Conservation (phyloP, 352 stramenopile species). For the Globisporangium canariense region DNA sequence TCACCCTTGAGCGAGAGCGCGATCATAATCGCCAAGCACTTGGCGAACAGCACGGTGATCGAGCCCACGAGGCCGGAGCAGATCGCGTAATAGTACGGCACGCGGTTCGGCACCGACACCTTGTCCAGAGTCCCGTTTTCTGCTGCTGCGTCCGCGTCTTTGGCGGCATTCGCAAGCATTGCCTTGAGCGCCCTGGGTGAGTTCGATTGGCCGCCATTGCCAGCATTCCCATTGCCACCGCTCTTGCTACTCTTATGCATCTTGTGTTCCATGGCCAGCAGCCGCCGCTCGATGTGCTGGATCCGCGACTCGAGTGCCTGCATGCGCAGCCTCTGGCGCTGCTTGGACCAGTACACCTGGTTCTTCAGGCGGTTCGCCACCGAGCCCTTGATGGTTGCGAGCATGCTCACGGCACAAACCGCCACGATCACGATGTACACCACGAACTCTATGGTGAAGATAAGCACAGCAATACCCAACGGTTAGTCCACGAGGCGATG, state of each 20-base stretch:
- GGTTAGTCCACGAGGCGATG: too few species aligned
- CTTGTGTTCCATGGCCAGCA: slow-evolving; percentile 66
- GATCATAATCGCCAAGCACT: slow-evolving; percentile 86
- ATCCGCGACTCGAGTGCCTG: slow-evolving; percentile 71
- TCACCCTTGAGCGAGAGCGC: slow-evolving; percentile 75
- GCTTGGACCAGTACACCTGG: slow-evolving; percentile 79
- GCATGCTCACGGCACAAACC: slow-evolving; percentile 74
- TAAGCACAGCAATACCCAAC: neutral
- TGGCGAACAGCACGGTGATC: slow-evolving; percentile 81
- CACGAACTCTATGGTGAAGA: slow-evolving; percentile 40
- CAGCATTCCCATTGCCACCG: neutral
- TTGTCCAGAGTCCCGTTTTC: slow-evolving; percentile 1
- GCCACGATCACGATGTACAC: slow-evolving; percentile 80
- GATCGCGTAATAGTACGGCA: slow-evolving; percentile 85
- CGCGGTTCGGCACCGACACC: slow-evolving; percentile 26
- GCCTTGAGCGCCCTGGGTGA: slow-evolving; percentile 6
- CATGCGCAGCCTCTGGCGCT: slow-evolving; percentile 79
- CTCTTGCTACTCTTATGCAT: slow-evolving; percentile 30
- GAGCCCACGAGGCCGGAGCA: slow-evolving; percentile 84
- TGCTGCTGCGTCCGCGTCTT: neutral
- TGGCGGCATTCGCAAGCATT: neutral
- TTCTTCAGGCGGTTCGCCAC: slow-evolving; percentile 82
- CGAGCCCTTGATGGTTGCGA: slow-evolving; percentile 87
- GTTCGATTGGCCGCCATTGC: neutral
- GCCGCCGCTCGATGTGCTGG: slow-evolving; percentile 57